A percentile compares a stretch with the other conserved stretches of the same genome.
phyloP scores from a whole-genome alignment of 768 basidiomycete genomes.

The Neoboletus subvelutipes region DNA sequence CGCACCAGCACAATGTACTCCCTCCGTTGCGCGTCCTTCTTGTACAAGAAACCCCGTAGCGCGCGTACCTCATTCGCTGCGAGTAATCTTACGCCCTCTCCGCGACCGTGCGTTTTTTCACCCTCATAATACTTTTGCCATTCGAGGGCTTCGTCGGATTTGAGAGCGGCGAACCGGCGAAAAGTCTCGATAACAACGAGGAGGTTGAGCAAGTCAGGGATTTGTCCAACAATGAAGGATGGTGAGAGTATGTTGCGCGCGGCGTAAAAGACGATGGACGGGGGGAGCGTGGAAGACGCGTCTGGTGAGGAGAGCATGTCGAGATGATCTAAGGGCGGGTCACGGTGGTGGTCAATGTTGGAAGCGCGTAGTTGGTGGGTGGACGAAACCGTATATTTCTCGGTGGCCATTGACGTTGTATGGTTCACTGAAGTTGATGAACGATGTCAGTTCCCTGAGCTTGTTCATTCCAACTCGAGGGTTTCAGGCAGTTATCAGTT shows the following conservation, averaged over 20 bases:
- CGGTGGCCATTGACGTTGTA: conserved; percentile 13
- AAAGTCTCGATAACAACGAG: conserved; percentile 24
- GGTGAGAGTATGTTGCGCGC: conserved; percentile 31
- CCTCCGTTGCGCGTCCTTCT: conserved; percentile 16
- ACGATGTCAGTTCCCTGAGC: conserved; percentile 12
- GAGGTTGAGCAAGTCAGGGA: conserved; percentile 30
- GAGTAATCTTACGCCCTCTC: conserved; percentile 19
- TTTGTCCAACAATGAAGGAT: conserved; percentile 30
- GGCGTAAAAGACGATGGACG: conserved; percentile 25
- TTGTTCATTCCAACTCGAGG: neutral
- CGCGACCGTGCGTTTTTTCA: conserved; percentile 1
- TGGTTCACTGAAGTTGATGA: conserved; percentile 18
- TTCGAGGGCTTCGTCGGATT: conserved; percentile 20
- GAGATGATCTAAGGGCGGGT: conserved; percentile 9
- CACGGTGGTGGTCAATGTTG: neutral
- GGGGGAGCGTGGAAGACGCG: conserved; percentile 4
- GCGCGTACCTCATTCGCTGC: conserved; percentile 14
- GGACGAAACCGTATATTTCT: conserved; percentile 18
- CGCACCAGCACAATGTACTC: conserved; percentile 26
- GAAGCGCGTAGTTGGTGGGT: neutral
- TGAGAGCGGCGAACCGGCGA: conserved; percentile 18
- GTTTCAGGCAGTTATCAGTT: neutral
- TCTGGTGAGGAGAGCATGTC: neutral
- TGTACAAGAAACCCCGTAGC: conserved; percentile 11
- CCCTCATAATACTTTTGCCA: conserved; percentile 28